These are phyloP conservation scores for Toxicodendron radicans DNA, from an alignment of 345 rosid genomes.

Conservation along the genomic window DNA sequence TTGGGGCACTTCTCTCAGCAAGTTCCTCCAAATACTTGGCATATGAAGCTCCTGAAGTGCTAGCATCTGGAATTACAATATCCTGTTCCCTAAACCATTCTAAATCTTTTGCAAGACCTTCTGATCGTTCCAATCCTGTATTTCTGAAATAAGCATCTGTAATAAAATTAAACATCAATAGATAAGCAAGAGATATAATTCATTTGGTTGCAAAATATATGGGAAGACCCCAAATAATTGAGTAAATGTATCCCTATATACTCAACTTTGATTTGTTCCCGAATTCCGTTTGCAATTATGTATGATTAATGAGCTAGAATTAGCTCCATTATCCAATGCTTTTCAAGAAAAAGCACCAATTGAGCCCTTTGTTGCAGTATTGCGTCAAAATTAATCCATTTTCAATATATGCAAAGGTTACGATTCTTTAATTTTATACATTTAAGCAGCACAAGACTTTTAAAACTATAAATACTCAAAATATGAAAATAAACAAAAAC, in stretches of 20 bases:
- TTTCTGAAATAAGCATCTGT: slow-evolving; percentile 86
- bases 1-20: slow-evolving; percentile 67
- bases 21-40: slow-evolving; percentile 68
- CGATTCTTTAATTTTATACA: neutral
- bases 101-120: slow-evolving; percentile 62
- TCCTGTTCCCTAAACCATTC: slow-evolving; percentile 57
- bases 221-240: neutral
- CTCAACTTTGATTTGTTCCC: neutral
- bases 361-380: neutral
- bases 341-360: neutral
- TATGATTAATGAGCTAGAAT: neutral
- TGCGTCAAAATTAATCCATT: neutral
- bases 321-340: slow-evolving; percentile 1
- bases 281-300: neutral
- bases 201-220: neutral
- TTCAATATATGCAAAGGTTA: neutral
- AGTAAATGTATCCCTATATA: neutral
- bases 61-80: slow-evolving; percentile 57
- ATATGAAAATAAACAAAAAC: neutral
- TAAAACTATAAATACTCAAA: neutral
- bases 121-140: slow-evolving; percentile 80
- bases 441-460: neutral
- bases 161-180: slow-evolving; percentile 3
- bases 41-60: slow-evolving; percentile 62
- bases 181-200: slow-evolving; percentile 11